Evolutionary conservation across 805 yeast species (phyloP), one percentile per base, ranked within the genome.

Genomic region (Metschnikowia lunata): DNA sequence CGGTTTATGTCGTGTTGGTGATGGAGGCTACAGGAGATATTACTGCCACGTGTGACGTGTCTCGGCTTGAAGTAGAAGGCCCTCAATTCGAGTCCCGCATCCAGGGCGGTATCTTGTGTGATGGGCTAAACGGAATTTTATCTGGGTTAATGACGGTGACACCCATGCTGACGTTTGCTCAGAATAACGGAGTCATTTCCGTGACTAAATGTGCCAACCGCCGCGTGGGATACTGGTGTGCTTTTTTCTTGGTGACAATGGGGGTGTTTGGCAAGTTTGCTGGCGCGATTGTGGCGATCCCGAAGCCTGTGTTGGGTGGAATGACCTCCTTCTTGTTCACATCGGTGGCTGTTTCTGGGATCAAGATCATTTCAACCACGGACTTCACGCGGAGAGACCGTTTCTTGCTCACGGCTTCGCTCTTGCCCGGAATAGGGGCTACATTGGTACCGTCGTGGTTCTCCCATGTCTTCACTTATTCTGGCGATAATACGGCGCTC

Each of bases 21-120:
- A 88, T 88, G 88, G 97, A 90, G 70, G 85, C 95, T 43, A 88
- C 89, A 59, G 97, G 97, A 63, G 97, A 89, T 64, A 84, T 89
- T 60, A 88, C 96, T 29, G 97, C 97, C 30, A 87, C 96, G 35
- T 84, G 88, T 46, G 97, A 89, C 64, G 97, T 90, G 15, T 86
- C 96, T 8, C 74, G 95, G 55, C 69, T 84, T 49, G 88, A 84
- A 49, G 89, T 88, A 46, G 90, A 85, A 59, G 97, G 97, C 51
- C 81, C 78, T 36, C 56, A 75, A 14, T 89, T 84, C 62, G 96
- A 89, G 55, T 79, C 90, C 13, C 74, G 97, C 64, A 76, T 90
- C 52, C 97, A 90, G 69, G 97, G 97, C 57, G 97, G 96, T 66
- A 78, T 89, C 37, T 72, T 89, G 30, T 93, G 95, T 14, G 96